Evolutionary conservation across 805 yeast genomes (phyloP), one percentile per base, ranked within the genome.

Genomic region (Kluyveromyces nonfermentans): DNA sequence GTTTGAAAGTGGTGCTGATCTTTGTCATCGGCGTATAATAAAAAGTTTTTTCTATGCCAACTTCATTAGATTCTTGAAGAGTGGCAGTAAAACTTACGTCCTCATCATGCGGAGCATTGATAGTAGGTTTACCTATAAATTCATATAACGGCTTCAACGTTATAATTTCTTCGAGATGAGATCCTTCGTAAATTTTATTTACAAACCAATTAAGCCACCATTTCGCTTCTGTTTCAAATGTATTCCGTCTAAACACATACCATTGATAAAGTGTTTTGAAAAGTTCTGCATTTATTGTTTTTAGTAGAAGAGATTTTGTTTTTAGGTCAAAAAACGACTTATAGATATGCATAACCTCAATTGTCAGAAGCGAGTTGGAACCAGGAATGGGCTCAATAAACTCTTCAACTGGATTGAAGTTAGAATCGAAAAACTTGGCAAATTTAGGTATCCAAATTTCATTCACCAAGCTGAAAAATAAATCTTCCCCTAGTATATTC

Each of bases 1-100:
- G 86, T 49, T 71, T 78, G 55, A 80, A 80, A 0, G 84, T 68
- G 4, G 73, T 65, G 25, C 62, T 51, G 1, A 77, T 60, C 35
- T 65, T 67, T 33, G 66, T 64, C 9, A 70, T 50, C 0, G 80
- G 78, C 4, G 73, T 63, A 4, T 51, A 46, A 52, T 54, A 40
- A 53, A 61, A 41, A 46, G 56, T 32, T 46, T 47, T 42, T 12
- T 37, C 21, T 5, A 15, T 36, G 15, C 35, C 44, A 4, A 32
- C 25, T 12, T 35, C 21, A 7, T 33, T 35, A 12, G 33, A 33
- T 16, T 40, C 16, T 2, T 46, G 40, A 14, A 52, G 33, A n/a
- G 44, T 41, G 1, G 33, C 40, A 4, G 20, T 10, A 9, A 60
- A 22, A 35, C 50, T 45, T 8, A 49, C 41, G 4, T 43, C 37